A percentile compares a stretch with the other conserved stretches of the same genome.
These are phyloP conservation scores for Megacollybia platyphylla DNA, from an alignment of 1,284 basidiomycete genomes.

Conservation along the genomic window DNA sequence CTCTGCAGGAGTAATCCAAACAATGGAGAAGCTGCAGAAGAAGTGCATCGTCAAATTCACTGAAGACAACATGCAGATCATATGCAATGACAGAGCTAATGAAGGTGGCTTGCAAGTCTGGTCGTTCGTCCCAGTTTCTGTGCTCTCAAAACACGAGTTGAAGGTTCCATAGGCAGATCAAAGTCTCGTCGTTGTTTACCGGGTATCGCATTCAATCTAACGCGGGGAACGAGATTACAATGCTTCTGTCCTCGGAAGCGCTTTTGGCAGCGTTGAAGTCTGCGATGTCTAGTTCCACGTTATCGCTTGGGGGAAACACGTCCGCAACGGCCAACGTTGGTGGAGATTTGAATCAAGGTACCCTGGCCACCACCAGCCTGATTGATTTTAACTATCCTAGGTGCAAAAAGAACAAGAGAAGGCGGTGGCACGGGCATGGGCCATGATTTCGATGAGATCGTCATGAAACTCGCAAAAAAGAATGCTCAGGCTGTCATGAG, in stretches of 20 bases:
- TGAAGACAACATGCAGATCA: conserved; percentile 68
- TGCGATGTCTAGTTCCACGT: conserved; percentile 31
- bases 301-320: conserved; percentile 13
- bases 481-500: conserved; percentile 61
- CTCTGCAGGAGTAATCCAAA: conserved; percentile 53
- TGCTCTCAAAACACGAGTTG: background rate
- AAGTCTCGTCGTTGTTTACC: conserved; percentile 63
- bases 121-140: conserved; percentile 51
- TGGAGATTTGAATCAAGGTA: conserved; percentile 5
- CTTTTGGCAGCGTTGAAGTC: conserved; percentile 66
- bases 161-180: conserved; percentile 32
- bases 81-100: conserved; percentile 69
- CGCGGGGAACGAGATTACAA: conserved; percentile 70
- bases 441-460: conserved; percentile 50
- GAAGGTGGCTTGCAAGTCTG: conserved; percentile 86
- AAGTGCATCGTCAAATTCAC: conserved; percentile 74
- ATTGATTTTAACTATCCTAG: conserved; percentile 10
- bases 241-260: conserved; percentile 62
- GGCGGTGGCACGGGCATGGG: too few species aligned
- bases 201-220: conserved; percentile 85
- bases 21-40: conserved; percentile 75
- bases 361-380: conserved; percentile 1
- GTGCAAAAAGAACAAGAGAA: too few species aligned
- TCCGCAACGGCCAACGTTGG: conserved; percentile 11
- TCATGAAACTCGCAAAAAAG: conserved; percentile 79